phyloP scores from a whole-genome alignment of 2,329 filamentous ascomycete species.

The Xylariaceae sp. region DNA sequence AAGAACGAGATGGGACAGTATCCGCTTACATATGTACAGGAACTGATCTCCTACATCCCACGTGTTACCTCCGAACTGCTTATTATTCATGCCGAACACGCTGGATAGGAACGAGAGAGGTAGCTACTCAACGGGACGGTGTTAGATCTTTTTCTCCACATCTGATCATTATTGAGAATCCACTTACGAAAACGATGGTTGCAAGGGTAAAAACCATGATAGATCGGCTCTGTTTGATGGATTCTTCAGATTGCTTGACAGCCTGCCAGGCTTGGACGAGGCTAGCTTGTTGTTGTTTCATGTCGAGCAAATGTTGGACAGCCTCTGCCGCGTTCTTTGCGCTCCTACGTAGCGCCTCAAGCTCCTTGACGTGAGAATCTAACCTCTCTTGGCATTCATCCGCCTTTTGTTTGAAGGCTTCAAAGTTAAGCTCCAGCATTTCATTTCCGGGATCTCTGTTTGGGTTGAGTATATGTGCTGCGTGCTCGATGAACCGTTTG shows the following conservation, averaged over 20 bases:
- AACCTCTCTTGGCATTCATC: slow-evolving; percentile 26
- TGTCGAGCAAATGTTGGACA: slow-evolving; percentile 35
- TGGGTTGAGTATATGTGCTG: slow-evolving; percentile 20
- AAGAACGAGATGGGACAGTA: not conserved
- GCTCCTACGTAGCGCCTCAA: slow-evolving; percentile 30
- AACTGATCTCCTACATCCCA: slow-evolving; percentile 11
- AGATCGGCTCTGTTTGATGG: slow-evolving; percentile 36
- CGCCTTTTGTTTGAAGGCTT: slow-evolving; percentile 26
- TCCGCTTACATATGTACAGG: slow-evolving; percentile 24
- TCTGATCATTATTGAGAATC: too few relatives aligned
- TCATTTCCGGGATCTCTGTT: too few relatives aligned
- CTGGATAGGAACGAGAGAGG: slow-evolving; percentile 35
- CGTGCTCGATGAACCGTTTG: slow-evolving; percentile 24
- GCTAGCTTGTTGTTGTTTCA: slow-evolving; percentile 43
- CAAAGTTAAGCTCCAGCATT: slow-evolving; percentile 14
- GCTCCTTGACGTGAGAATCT: slow-evolving; percentile 28
- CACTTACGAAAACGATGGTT: slow-evolving; percentile 41
- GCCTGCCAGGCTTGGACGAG: slow-evolving; percentile 40
- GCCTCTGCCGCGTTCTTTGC: slow-evolving; percentile 31
- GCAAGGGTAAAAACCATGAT: slow-evolving; percentile 44
- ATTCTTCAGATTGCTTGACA: slow-evolving; percentile 35
- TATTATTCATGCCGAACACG: slow-evolving; percentile 37
- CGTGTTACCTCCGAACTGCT: slow-evolving; percentile 13
- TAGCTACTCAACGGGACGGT: slow-evolving; percentile 19
- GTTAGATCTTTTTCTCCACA: too few relatives aligned